These are phyloP conservation scores for Pelargonium cotyledonis DNA, from an alignment of 441 rosid species.

Conservation along the genomic window DNA sequence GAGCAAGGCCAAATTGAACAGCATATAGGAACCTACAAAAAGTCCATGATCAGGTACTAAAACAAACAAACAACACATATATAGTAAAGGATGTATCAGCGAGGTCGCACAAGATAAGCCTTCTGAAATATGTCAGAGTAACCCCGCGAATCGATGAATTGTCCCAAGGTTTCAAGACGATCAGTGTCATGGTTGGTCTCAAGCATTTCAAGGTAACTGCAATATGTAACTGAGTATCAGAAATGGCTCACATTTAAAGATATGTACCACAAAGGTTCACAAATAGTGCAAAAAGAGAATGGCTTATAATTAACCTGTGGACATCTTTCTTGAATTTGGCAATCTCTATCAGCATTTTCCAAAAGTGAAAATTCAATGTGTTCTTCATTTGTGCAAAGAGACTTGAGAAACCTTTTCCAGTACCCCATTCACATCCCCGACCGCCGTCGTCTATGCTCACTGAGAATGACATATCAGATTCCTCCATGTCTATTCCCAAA, in stretches of 20 bases:
- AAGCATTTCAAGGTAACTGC: constrained; percentile 55
- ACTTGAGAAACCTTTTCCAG: constrained; percentile 60
- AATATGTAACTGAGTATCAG: too few species aligned
- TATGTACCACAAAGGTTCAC: too few species aligned
- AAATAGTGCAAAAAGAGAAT: background rate
- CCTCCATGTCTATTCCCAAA: constrained; percentile 75
- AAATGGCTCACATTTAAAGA: too few species aligned
- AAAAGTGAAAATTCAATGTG: constrained; percentile 53
- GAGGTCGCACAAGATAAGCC: constrained; percentile 68
- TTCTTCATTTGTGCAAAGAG: constrained; percentile 78
- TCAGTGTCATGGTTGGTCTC: constrained; percentile 55
- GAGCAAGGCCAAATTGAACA: constrained; percentile 90
- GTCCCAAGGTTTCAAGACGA: constrained; percentile 58
- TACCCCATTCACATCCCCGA: constrained; percentile 82
- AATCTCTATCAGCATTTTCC: constrained; percentile 77
- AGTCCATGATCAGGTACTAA: too few species aligned
- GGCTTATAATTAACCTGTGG: constrained; percentile 27
- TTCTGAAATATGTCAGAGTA: constrained; percentile 75
- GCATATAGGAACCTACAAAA: constrained; percentile 79
- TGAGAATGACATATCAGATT: constrained; percentile 79
- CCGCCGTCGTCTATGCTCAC: constrained; percentile 68
- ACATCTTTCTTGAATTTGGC: constrained; percentile 63
- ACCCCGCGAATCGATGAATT: constrained; percentile 50
- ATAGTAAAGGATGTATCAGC: too few species aligned
- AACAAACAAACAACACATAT: too few species aligned